phyloP scores from a whole-genome alignment of 2,329 filamentous ascomycete species.

The Cercospora sp. region DNA sequence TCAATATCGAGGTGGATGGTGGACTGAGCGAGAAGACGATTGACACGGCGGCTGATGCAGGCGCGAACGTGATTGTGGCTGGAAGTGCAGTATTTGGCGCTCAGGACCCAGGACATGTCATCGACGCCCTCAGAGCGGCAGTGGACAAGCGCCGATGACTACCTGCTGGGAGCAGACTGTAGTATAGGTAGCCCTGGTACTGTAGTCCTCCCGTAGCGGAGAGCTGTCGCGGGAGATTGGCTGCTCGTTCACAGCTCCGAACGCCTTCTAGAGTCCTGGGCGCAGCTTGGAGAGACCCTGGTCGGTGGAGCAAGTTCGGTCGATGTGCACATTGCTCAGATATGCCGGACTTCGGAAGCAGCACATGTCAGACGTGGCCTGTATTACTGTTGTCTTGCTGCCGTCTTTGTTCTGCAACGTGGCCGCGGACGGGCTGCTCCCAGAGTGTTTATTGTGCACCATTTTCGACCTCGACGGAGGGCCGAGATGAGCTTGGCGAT shows the following conservation, averaged over 20 bases:
- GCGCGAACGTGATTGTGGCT: constrained; percentile 96
- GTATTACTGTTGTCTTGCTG: neutral
- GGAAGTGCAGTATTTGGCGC: constrained; percentile 95
- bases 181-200: constrained; percentile 25
- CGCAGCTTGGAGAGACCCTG: neutral
- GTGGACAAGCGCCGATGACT: constrained; percentile 64
- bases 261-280: neutral
- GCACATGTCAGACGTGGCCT: neutral
- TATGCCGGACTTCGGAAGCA: neutral
- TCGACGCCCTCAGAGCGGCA: constrained; percentile 73
- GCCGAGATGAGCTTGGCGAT: constrained; percentile 22
- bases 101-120: constrained; percentile 82
- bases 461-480: neutral
- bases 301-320: constrained; percentile 4
- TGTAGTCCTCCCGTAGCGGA: neutral
- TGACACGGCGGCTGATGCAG: constrained; percentile 89
- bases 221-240: neutral
- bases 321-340: neutral
- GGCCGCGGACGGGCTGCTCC: neutral
- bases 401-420: constrained; percentile 1
- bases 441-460: neutral
- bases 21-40: constrained; percentile 86
- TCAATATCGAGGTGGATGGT: constrained; percentile 97
- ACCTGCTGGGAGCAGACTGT: constrained; percentile 24
- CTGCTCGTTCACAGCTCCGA: neutral